Base-by-base conservation (phyloP, 257 asterid species). In the Primulina tabacum region DNA sequence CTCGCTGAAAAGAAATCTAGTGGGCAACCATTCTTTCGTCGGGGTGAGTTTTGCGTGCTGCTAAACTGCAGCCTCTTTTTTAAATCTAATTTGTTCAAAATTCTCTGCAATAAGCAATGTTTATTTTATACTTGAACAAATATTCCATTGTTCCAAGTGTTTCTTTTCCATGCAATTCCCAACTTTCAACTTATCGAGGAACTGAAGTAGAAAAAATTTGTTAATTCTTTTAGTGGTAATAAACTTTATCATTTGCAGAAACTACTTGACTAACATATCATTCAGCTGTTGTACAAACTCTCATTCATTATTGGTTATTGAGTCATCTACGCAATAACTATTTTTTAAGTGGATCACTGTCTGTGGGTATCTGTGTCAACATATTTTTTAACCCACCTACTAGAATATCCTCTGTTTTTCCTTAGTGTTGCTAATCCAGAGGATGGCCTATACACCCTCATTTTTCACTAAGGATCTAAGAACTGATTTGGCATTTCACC, bases 1-100 rank as follows among this genome's bases (percentile, higher is more conserved):
- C 81, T 94, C 30, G 96, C 97, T 38, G 97, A 94, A 87, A 94
- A 82, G 84, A 91, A 82, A 83, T 71, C 95, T 63, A 85, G 73
- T 69, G 97, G 96, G 40, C 92, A 78, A 37, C 97, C 93, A 70
- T 86, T 84, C 83, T 91, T 89, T 71, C 83, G 91, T 80, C 83
- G 72, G 60, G 97, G 99, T 89, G 71, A 87, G 93, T 64, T 35
- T 60, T 37, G 58, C 33, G 34, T 62, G 52, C 78, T 53, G 37
- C 65, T 50, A 10, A 56, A 40, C 53, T 57, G 16, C 29, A n/a
- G n/a, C 32, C 67, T 55, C 56, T 71, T 11, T 59, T 62, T 35
- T 40, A 14, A 47, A 47, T 65, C 55, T 52, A 60, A 62, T 58
- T 67, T 18, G 9, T 56, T 57, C 10, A 71, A 47, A 57, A 61